These are phyloP conservation scores for Crucibulum laeve DNA, from an alignment of 768 basidiomycete genomes.

Conservation along the genomic window DNA sequence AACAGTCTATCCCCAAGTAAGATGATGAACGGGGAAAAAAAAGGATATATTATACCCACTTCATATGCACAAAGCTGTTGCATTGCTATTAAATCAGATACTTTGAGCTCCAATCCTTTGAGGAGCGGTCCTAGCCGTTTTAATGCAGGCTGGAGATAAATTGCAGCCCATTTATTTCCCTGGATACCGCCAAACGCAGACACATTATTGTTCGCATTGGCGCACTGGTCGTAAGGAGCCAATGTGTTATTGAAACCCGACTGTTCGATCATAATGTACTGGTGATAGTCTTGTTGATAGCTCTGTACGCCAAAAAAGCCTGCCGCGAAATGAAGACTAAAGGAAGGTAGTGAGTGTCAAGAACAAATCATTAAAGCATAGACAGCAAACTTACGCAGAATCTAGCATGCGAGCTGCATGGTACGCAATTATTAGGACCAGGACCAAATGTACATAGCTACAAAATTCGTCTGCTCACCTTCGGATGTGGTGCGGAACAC, in stretches of 20 bases:
- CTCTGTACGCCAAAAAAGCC: conserved; percentile 58
- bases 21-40: not conserved
- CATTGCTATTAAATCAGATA: conserved; percentile 52
- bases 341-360: not conserved
- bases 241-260: conserved; percentile 64
- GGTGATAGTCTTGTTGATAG: conserved; percentile 50
- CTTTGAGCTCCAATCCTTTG: conserved; percentile 45
- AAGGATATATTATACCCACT: conserved; percentile 26
- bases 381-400: conserved; percentile 30
- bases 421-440: conserved; percentile 4
- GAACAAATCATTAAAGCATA: not conserved
- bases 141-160: conserved; percentile 57
- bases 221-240: conserved; percentile 64
- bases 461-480: conserved; percentile 37
- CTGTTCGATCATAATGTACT: conserved; percentile 57
- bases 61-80: conserved; percentile 75
- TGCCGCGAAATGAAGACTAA: conserved; percentile 41
- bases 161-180: conserved; percentile 49
- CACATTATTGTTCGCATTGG: conserved; percentile 48
- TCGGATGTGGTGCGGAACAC: conserved; percentile 61
- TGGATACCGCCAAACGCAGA: conserved; percentile 35
- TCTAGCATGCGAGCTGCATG: conserved; percentile 46
- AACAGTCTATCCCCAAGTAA: conserved; percentile 60
- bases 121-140: conserved; percentile 47
- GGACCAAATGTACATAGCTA: not conserved